These are phyloP conservation scores for Chenopodium suecicum DNA, from an alignment of 148 eudicot species.

Conservation along the genomic window DNA sequence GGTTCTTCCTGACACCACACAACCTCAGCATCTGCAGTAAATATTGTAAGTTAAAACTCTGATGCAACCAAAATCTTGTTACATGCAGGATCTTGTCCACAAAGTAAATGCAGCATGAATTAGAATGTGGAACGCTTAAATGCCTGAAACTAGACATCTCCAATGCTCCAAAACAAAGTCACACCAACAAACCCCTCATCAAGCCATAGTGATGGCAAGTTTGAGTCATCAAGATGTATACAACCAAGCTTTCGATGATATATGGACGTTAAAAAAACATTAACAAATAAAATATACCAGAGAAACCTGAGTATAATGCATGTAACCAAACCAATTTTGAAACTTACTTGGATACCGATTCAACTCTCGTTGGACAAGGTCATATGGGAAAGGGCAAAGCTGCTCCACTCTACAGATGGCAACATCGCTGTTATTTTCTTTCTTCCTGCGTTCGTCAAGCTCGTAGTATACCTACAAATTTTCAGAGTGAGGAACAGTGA, in stretches of 20 bases:
- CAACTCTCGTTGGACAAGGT: conserved; percentile 82
- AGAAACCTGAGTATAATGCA: neutral
- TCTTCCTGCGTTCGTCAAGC: conserved; percentile 78
- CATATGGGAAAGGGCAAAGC: conserved; percentile 93
- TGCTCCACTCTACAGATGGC: conserved; percentile 95
- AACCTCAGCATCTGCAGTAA: conserved; percentile 71
- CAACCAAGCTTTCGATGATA: neutral
- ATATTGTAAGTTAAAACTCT: neutral
- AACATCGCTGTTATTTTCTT: conserved; percentile 49
- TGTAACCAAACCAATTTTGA: neutral
- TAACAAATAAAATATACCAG: neutral
- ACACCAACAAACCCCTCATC: too few species aligned
- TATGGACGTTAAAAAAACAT: neutral
- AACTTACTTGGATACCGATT: conserved; percentile 92
- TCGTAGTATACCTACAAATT: conserved; percentile 77
- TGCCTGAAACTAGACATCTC: too few species aligned
- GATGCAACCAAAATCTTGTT: neutral
- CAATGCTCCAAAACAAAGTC: neutral
- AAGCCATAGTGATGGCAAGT: neutral
- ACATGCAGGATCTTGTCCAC: neutral
- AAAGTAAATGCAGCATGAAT: neutral
- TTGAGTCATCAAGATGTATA: neutral
- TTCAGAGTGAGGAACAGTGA: neutral
- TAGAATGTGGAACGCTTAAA: neutral
- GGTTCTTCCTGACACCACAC: conserved; percentile 98